phyloP scores from a whole-genome alignment of 106 monocot species.

The Dendrobium chrysotoxum region DNA sequence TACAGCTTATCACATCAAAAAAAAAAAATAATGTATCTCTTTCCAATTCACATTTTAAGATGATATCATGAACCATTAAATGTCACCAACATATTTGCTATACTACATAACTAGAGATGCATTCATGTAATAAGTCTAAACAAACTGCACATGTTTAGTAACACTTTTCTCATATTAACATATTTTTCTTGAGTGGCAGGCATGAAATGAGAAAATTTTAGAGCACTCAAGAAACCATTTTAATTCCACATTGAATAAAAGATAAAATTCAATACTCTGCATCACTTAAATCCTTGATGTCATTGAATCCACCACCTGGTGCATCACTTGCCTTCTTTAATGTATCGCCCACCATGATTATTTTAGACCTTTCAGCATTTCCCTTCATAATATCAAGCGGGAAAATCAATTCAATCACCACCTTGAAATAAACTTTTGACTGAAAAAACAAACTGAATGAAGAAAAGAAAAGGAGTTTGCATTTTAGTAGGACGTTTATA shows the following conservation, averaged over 20 bases:
- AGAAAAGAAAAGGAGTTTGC: not conserved
- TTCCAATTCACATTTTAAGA: not conserved
- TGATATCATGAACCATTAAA: not conserved
- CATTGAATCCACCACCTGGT: slow-evolving; percentile 33
- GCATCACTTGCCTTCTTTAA: slow-evolving; percentile 56
- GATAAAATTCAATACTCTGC: slow-evolving; percentile 43
- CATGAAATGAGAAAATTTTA: slow-evolving; percentile 1
- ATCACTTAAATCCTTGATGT: slow-evolving; percentile 52
- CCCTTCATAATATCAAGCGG: slow-evolving; percentile 39
- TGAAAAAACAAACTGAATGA: not conserved
- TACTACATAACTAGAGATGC: not conserved
- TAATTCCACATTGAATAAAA: slow-evolving; percentile 2
- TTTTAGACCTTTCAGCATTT: slow-evolving; percentile 84
- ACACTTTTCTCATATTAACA: not conserved
- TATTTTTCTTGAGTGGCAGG: not conserved
- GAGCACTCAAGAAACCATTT: not conserved
- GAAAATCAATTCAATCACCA: not conserved
- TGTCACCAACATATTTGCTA: not conserved
- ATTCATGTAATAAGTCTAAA: not conserved
- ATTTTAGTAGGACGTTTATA: not conserved
- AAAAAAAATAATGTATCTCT: not conserved
- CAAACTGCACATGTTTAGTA: not conserved
- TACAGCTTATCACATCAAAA: not conserved
- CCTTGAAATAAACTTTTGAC: not conserved
- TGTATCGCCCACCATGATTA: slow-evolving; percentile 89